A percentile compares a stretch with the other conserved stretches of the same genome.
Evolutionary conservation across 148 eudicot genomes (phyloP).

Genomic region (Linanthus parryae): DNA sequence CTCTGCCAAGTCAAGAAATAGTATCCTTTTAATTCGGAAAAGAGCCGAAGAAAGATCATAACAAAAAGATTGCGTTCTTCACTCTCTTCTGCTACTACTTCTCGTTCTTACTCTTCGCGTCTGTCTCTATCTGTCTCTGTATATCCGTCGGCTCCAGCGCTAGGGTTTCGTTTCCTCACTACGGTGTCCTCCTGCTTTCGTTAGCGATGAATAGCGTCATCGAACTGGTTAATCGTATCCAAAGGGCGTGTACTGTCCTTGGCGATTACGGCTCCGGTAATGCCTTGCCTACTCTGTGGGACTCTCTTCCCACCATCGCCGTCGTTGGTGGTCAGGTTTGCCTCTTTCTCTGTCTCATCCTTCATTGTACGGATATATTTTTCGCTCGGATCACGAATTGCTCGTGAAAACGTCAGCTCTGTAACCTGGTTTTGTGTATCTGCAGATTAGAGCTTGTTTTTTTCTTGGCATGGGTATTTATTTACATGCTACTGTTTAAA

Average conservation of each 20-base stretch:
- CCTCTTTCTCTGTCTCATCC: background rate
- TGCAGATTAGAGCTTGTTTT: background rate
- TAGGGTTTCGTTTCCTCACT: conserved; percentile 1
- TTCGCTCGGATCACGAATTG: background rate
- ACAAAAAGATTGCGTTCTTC: conserved; percentile 9
- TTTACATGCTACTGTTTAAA: background rate
- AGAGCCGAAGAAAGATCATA: too few species aligned
- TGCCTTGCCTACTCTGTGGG: conserved; percentile 42
- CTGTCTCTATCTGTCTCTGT: background rate
- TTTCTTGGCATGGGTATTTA: background rate
- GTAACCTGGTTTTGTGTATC: background rate
- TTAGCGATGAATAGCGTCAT: conserved; percentile 47
- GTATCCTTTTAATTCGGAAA: background rate
- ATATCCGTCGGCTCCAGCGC: background rate
- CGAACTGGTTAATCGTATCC: conserved; percentile 35
- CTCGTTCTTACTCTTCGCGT: background rate
- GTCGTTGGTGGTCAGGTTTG: conserved; percentile 71
- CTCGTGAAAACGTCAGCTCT: background rate
- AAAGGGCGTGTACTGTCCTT: conserved; percentile 37
- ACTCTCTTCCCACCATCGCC: conserved; percentile 52
- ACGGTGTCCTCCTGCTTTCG: background rate
- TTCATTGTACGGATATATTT: background rate
- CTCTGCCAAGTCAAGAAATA: background rate
- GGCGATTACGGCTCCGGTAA: conserved; percentile 29
- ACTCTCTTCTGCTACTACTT: conserved; percentile 8